phyloP scores from a whole-genome alignment of 2,329 filamentous ascomycete species.

The Cercospora citrullina region DNA sequence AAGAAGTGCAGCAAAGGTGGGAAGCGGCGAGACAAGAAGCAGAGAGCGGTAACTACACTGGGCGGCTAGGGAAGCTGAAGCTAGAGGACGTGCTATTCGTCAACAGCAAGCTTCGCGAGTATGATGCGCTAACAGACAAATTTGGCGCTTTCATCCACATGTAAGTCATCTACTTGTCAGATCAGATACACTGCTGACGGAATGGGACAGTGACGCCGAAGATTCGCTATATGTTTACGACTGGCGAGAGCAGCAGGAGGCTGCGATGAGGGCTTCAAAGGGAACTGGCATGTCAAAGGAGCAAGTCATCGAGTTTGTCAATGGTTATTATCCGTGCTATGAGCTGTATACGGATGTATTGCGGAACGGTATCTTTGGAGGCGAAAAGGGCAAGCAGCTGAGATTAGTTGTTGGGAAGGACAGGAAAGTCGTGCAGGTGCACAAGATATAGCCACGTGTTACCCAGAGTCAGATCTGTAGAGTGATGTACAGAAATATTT shows the following conservation, averaged over 20 bases:
- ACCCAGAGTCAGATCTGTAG: background rate
- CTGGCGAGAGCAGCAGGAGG: conserved; percentile 82
- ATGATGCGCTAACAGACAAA: conserved; percentile 60
- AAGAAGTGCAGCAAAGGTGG: conserved; percentile 57
- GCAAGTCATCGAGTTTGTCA: conserved; percentile 73
- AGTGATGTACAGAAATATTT: background rate
- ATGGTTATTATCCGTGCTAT: conserved; percentile 60
- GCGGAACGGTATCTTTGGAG: conserved; percentile 50
- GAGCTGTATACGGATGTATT: conserved; percentile 56
- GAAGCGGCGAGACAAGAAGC: conserved; percentile 53
- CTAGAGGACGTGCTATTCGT: conserved; percentile 59
- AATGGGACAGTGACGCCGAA: conserved; percentile 62
- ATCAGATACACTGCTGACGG: background rate
- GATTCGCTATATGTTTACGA: conserved; percentile 74
- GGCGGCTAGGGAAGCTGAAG: conserved; percentile 56
- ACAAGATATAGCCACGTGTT: conserved; percentile 19
- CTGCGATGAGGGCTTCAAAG: conserved; percentile 62
- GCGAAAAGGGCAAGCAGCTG: conserved; percentile 49
- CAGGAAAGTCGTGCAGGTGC: conserved; percentile 43
- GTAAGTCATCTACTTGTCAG: conserved; percentile 41
- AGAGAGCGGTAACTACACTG: conserved; percentile 47
- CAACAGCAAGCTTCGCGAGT: conserved; percentile 59
- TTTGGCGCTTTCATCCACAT: conserved; percentile 67
- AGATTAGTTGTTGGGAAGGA: conserved; percentile 53
- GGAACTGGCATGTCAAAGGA: conserved; percentile 81